Base-by-base conservation (phyloP, 169 alveolate genomes). In the Eimeria acervulina region DNA sequence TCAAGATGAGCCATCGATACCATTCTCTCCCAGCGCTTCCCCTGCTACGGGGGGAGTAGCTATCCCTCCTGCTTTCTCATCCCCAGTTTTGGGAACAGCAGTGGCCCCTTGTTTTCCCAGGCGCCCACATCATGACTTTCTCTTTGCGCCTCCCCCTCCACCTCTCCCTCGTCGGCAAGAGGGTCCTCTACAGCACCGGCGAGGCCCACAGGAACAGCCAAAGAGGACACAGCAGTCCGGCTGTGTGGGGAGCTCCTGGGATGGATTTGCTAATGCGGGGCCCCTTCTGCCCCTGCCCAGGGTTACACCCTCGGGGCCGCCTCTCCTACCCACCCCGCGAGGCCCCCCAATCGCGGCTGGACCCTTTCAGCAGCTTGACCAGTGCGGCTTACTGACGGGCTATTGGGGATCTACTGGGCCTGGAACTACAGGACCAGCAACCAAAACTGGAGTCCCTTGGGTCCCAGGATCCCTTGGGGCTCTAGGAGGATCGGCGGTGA, bases 251-350 rank as follows among this genome's bases (percentile, higher is more conserved):
- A 44, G 66, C 12, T 28, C 59, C 33, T 80, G 90, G 90, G 90
- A 80, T 26, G 90, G 44, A 7, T 44, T 38, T 21, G 8, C 90
- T 28, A 80, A 51, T 28, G 70, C 28, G 6, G 70, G 68, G n/a
- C 68, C 90, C 63, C 68, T 80, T n/a, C 47, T 80, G 90, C 90
- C 90, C 3, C 63, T 42, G 17, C 90, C 70, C 4, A 80, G 33
- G 63, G 33, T 31, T 19, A 12, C 68, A 40, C 63, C 90, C 10
- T 42, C 68, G 12, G 85, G 85, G n/a, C 90, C 90, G 15, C 90
- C 90, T 47, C 90, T 80, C 59, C 90, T 80, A 15, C 90, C 90
- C 68, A 80, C 63, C 63, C 90, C 90, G 36, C 42, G 68, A 19
- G 90, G 33, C 36, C 70, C 90, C 59, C 61, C 90, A 21, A 38